Evolutionary conservation across 768 basidiomycete species (phyloP).

Genomic region (Tylopilus sp.): DNA sequence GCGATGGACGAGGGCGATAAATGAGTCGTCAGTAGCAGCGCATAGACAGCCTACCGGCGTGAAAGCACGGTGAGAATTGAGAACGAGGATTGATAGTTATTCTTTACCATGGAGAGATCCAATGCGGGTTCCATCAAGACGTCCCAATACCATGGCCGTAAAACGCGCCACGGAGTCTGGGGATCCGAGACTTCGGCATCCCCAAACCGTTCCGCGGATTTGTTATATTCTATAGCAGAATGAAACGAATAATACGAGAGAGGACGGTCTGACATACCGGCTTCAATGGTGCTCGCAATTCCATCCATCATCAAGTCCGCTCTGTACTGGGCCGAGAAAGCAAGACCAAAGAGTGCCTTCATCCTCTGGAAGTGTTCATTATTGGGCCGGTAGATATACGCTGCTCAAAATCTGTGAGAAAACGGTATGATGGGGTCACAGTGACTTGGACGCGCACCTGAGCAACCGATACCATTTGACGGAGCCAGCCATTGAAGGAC

Average conservation of each 20-base stretch:
- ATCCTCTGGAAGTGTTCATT: conserved; percentile 38
- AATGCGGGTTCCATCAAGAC: conserved; percentile 26
- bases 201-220: conserved; percentile 31
- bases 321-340: conserved; percentile 36
- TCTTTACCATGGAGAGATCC: conserved; percentile 35
- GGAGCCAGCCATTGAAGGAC: conserved; percentile 33
- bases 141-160: conserved; percentile 36
- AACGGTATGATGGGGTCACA: neutral
- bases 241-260: neutral
- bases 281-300: conserved; percentile 24
- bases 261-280: conserved; percentile 23
- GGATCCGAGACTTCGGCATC: conserved; percentile 29
- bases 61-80: neutral
- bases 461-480: conserved; percentile 33
- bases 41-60: conserved; percentile 28
- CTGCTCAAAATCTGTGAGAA: conserved; percentile 17
- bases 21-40: conserved; percentile 18
- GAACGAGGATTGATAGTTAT: neutral
- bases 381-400: conserved; percentile 39
- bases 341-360: conserved; percentile 35
- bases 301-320: conserved; percentile 38
- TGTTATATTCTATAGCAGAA: conserved; percentile 33
- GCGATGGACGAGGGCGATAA: conserved; percentile 29
- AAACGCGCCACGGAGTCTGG: conserved; percentile 7
- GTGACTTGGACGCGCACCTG: conserved; percentile 29